Conservation (phyloP, 1,139 yeast species). For the Geotrichum histeridarum region DNA sequence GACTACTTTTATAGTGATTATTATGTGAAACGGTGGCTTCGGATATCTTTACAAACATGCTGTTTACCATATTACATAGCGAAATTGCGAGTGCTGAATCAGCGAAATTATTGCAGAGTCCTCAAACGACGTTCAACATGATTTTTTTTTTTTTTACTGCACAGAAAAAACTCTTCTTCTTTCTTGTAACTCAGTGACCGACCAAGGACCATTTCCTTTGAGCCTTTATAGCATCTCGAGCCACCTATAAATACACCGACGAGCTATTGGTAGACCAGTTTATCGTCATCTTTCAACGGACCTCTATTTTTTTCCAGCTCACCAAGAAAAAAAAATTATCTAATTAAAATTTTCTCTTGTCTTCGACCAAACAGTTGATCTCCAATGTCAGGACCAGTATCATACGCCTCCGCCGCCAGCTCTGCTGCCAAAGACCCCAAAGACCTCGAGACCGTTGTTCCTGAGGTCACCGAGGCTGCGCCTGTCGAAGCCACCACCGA, state of each 20-base stretch:
- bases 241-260: background rate
- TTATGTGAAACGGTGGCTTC: background rate
- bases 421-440: constrained; percentile 20
- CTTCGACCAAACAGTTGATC: constrained; percentile 3
- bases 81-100: too few species aligned
- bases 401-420: constrained; percentile 34
- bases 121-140: too few species aligned
- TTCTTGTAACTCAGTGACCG: background rate
- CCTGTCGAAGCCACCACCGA: background rate
- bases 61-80: too few species aligned
- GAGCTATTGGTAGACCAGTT: background rate
- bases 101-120: too few species aligned
- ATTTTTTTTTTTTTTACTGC: background rate
- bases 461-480: background rate
- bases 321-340: background rate
- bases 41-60: background rate
- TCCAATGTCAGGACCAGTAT: constrained; percentile 31
- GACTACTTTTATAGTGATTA: background rate
- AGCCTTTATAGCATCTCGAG: background rate
- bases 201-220: background rate
- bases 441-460: constrained; percentile 19
- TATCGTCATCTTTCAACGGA: background rate
- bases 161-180: background rate
- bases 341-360: background rate
- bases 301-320: background rate